Conservation (phyloP, 306 rosid genomes). For the Fagus sylvatica region DNA sequence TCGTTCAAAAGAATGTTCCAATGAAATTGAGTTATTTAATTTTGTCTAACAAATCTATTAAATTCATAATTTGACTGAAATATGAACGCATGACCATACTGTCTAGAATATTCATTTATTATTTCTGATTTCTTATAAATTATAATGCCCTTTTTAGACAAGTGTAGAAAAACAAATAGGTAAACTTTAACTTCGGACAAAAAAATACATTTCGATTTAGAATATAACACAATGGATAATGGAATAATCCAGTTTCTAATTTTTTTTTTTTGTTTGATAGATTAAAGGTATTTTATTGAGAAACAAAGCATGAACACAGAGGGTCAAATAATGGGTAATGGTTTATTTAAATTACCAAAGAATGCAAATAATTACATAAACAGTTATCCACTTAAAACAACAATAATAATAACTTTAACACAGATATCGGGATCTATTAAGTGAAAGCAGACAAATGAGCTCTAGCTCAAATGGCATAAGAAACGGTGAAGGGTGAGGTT, state of each 20-base stretch:
- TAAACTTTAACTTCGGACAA: background rate
- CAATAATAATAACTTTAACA: background rate
- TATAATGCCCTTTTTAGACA: background rate
- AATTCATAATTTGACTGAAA: background rate
- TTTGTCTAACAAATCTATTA: background rate
- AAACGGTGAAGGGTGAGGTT: no score
- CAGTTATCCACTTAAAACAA: background rate
- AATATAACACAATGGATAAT: background rate
- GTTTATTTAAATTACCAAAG: background rate
- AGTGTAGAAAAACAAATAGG: background rate
- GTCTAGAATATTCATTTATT: background rate
- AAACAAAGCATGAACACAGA: no score
- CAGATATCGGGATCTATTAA: background rate
- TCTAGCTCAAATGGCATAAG: no score
- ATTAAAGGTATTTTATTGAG: no score
- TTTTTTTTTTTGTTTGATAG: no score
- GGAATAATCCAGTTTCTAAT: background rate
- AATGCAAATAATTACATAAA: background rate
- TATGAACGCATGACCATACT: background rate
- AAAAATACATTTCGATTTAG: background rate
- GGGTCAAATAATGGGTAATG: background rate
- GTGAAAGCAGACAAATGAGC: background rate
- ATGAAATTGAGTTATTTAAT: background rate
- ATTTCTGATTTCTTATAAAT: no score
- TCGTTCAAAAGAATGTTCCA: background rate